Conservation (phyloP, 331 rosid species). For the Quercus lobata region DNA sequence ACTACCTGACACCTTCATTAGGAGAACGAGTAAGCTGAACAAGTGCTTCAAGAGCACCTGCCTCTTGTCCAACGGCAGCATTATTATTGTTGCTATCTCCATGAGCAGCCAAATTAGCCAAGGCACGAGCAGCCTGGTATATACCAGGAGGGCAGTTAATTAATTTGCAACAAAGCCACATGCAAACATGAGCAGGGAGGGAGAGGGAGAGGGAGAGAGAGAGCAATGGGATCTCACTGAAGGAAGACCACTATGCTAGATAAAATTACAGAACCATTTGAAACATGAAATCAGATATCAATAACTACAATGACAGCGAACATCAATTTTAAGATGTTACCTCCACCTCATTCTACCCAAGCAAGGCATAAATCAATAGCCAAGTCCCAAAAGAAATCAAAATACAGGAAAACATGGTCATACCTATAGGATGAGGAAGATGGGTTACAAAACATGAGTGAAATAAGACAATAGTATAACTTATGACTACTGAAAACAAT, state of each 20-base stretch:
- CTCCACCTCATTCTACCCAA: background rate
- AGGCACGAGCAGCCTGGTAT: constrained; percentile 97
- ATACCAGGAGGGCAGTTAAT: constrained; percentile 4
- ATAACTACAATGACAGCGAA: background rate
- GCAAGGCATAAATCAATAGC: background rate
- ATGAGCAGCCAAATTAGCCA: constrained; percentile 99
- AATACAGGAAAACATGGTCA: background rate
- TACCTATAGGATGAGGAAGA: background rate
- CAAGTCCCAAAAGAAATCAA: background rate
- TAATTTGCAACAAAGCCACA: background rate
- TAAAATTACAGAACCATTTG: background rate
- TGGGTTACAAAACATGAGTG: background rate
- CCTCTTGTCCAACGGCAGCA: constrained; percentile 98
- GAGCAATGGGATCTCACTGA: background rate
- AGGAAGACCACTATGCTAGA: background rate
- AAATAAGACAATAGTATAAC: background rate
- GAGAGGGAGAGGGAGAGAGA: background rate
- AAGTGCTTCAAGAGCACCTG: constrained; percentile 99
- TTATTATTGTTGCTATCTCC: constrained; percentile 98
- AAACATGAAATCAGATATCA: background rate
- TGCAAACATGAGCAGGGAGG: background rate
- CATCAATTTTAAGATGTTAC: background rate
- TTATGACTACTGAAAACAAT: background rate
- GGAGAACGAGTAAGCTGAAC: constrained; percentile 95
- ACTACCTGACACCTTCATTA: constrained; percentile 97